phyloP scores from a whole-genome alignment of 176 grass and related monocot species.

The barley (Hordeum vulgare) region MorexV3_pseudomolecules_assembly NC_058524.1:594998288-594998787 shows the following conservation, averaged over 20 bases:
- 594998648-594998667: background rate
- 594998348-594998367: background rate
- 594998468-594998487: background rate
- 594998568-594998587: background rate
- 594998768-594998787: background rate
- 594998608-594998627: background rate
- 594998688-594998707: background rate
- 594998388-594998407: background rate
- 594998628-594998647: slow-evolving; percentile 24
- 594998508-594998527: background rate
- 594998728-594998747: background rate
- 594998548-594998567: background rate
- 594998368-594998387: background rate
- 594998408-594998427: background rate
- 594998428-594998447: background rate
- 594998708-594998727: background rate
- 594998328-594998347: background rate
- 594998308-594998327: background rate
- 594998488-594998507: background rate
- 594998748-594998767: background rate
- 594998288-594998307: background rate
- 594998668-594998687: slow-evolving; percentile 20
- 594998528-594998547: background rate
- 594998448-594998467: background rate
- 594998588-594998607: slow-evolving; percentile 11